A percentile compares a stretch with the other conserved stretches of the same genome.
These are phyloP conservation scores for Singerocomus rubriflavus DNA, from an alignment of 1,284 basidiomycete species.

Conservation along the genomic window DNA sequence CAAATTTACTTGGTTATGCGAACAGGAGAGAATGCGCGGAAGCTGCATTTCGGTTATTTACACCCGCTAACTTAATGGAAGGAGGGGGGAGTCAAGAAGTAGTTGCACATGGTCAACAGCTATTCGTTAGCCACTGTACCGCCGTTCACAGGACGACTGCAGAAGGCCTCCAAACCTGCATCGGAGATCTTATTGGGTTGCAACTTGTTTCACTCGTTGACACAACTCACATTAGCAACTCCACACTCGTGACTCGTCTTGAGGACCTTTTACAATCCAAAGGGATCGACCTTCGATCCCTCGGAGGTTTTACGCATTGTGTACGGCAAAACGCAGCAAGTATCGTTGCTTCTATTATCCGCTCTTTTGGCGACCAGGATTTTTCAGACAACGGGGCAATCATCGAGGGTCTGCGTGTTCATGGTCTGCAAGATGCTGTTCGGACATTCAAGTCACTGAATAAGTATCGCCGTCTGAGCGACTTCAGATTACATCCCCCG, in stretches of 20 bases:
- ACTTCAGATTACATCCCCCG: conserved; percentile 54
- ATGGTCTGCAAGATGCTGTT: conserved; percentile 34
- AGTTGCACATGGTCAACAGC: conserved; percentile 39
- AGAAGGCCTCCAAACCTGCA: conserved; percentile 62
- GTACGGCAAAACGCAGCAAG: conserved; percentile 50
- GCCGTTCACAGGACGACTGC: conserved; percentile 48
- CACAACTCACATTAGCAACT: conserved; percentile 18
- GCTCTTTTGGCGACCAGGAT: conserved; percentile 61
- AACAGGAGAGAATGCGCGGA: conserved; percentile 59
- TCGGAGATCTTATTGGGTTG: conserved; percentile 69
- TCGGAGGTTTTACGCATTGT: conserved; percentile 37
- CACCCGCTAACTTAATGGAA: conserved; percentile 56
- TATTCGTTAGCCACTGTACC: conserved; percentile 64
- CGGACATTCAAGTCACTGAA: conserved; percentile 49
- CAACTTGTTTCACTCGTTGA: conserved; percentile 51
- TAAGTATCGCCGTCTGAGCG: conserved; percentile 45
- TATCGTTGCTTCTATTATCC: conserved; percentile 55
- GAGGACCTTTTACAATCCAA: conserved; percentile 38
- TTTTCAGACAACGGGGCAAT: conserved; percentile 46
- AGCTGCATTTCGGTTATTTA: conserved; percentile 59
- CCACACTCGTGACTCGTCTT: conserved; percentile 27
- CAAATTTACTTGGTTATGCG: conserved; percentile 67
- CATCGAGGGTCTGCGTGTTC: conserved; percentile 38
- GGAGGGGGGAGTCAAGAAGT: conserved; percentile 28
- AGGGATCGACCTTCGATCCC: conserved; percentile 31